phyloP scores from a whole-genome alignment of 208 protist genomes.

The Phytomonas serpens region DNA sequence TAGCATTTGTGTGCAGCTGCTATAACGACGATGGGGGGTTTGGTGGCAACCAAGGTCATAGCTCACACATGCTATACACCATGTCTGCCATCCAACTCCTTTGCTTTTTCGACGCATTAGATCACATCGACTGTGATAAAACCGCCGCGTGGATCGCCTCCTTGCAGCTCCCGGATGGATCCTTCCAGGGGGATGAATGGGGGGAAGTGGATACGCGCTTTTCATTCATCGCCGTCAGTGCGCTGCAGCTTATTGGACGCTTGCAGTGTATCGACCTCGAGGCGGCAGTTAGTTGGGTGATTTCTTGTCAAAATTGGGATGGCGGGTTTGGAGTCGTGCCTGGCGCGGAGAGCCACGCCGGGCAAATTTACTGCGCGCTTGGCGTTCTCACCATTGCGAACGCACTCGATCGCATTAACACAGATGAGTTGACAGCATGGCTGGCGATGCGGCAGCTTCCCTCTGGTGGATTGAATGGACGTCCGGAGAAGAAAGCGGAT shows the following conservation, averaged over 20 bases:
- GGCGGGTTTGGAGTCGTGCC: slow-evolving; percentile 95
- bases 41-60: slow-evolving; percentile 94
- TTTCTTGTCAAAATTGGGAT: slow-evolving; percentile 98
- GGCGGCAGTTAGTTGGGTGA: slow-evolving; percentile 84
- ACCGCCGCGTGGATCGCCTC: slow-evolving; percentile 69
- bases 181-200: slow-evolving; percentile 98
- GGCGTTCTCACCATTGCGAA: slow-evolving; percentile 93
- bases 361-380: slow-evolving; percentile 98
- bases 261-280: slow-evolving; percentile 81
- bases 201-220: slow-evolving; percentile 99
- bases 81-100: slow-evolving; percentile 96
- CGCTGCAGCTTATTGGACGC: slow-evolving; percentile 88
- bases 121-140: slow-evolving; percentile 51
- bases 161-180: slow-evolving; percentile 96
- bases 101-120: slow-evolving; percentile 65
- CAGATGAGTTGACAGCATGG: slow-evolving; percentile 95
- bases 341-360: slow-evolving; percentile 96
- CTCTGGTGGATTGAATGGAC: slow-evolving; percentile 98
- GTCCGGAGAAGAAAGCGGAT: slow-evolving; percentile 98
- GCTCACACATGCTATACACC: slow-evolving; percentile 98
- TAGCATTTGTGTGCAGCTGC: slow-evolving; percentile 92
- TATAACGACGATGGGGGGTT: slow-evolving; percentile 95
- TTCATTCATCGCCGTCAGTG: slow-evolving; percentile 95
- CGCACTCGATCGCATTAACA: slow-evolving; percentile 84
- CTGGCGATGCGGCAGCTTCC: slow-evolving; percentile 97